phyloP scores from a whole-genome alignment of 768 basidiomycete species.

The Phylloporus sp. region DNA sequence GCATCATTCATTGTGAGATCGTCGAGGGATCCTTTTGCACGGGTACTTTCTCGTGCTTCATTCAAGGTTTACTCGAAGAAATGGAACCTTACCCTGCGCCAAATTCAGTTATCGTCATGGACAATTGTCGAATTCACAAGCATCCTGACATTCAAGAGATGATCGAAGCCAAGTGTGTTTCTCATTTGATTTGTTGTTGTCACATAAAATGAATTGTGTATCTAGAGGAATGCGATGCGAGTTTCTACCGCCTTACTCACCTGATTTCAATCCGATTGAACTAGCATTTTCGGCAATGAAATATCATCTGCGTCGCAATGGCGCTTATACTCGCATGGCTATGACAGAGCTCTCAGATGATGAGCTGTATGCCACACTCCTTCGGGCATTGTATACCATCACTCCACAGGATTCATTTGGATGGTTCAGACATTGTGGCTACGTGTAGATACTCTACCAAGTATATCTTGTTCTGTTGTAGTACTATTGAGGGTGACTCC shows the following conservation, averaged over 20 bases:
- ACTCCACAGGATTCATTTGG: background rate
- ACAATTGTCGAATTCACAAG: conserved; percentile 6
- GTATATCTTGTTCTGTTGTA: background rate
- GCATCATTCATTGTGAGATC: conserved; percentile 2
- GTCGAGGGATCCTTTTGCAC: conserved; percentile 1
- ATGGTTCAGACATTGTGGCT: background rate
- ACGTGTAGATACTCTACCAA: background rate
- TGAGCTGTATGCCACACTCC: background rate
- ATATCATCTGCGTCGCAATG: background rate
- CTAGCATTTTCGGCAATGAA: background rate
- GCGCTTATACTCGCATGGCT: background rate
- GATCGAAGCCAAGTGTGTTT: background rate
- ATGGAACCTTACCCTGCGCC: background rate
- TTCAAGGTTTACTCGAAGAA: background rate
- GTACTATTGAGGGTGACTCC: background rate
- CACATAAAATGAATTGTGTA: background rate
- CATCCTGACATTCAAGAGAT: background rate
- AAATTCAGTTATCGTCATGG: conserved; percentile 4
- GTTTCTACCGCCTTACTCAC: background rate
- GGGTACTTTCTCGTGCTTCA: background rate
- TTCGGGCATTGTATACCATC: background rate
- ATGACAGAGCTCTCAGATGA: background rate
- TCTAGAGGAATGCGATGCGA: conserved; percentile 1
- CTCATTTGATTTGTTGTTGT: background rate
- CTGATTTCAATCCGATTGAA: conserved; percentile 2